Evolutionary conservation across 441 rosid genomes (phyloP).

Genomic region (Arabidopsis lyrata): DNA sequence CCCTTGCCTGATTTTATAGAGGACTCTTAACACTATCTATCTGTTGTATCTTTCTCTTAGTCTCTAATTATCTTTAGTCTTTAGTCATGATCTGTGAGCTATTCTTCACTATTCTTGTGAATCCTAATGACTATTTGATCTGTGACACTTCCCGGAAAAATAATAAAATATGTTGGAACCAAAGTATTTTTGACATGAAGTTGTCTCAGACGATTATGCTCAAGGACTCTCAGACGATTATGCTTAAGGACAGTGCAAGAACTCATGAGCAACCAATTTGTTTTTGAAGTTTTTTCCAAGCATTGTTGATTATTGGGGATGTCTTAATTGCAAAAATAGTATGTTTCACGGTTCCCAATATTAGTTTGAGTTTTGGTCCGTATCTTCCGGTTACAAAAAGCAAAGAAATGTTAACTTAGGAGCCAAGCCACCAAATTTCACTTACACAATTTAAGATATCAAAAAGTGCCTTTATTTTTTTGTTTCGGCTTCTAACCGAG

Average conservation of each 20-base stretch:
- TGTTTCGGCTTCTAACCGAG: neutral
- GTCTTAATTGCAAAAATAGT: neutral
- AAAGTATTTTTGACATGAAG: neutral
- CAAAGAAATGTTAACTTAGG: neutral
- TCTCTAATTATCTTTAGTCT: neutral
- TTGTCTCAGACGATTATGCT: neutral
- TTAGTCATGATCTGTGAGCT: neutral
- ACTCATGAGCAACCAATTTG: constrained; percentile 1
- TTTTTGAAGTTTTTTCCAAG: neutral
- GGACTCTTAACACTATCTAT: neutral
- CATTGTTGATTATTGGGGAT: neutral
- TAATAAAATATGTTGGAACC: neutral
- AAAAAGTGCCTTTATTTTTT: neutral
- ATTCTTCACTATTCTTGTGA: neutral
- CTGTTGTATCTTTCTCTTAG: neutral
- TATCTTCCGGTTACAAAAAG: neutral
- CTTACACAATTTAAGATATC: neutral
- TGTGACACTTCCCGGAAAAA: neutral
- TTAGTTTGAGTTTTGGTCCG: neutral
- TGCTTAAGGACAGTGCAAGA: neutral
- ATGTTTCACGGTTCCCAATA: neutral
- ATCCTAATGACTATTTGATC: constrained; percentile 3
- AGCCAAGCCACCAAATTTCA: constrained; percentile 15
- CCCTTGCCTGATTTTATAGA: neutral
- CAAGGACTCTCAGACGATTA: neutral